phyloP scores from a whole-genome alignment of 192 early-diverging fungal genomes.

The Linnemannia schmuckeri region DNA sequence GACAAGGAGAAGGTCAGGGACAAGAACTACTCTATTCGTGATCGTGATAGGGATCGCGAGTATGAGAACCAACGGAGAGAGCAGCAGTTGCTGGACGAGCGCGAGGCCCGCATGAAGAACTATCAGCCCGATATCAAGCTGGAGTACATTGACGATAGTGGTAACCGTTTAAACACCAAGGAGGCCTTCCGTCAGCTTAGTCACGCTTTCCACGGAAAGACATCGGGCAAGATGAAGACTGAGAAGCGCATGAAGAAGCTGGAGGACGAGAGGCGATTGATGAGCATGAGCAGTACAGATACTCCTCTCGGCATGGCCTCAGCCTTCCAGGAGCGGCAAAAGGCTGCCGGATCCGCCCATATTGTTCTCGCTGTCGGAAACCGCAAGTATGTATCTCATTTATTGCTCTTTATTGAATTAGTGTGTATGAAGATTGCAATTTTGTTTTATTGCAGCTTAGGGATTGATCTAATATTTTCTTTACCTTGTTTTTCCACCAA shows the following conservation, averaged over 20 bases:
- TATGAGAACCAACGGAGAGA: conserved; percentile 69
- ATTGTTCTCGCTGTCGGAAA: conserved; percentile 87
- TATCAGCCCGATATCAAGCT: conserved; percentile 93
- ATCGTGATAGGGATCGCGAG: conserved; percentile 62
- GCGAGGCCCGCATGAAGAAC: conserved; percentile 87
- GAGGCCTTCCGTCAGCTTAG: conserved; percentile 93
- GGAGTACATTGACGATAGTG: conserved; percentile 92
- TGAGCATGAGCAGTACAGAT: conserved; percentile 80
- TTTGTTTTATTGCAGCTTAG: neutral
- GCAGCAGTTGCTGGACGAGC: conserved; percentile 75
- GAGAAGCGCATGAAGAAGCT: conserved; percentile 89
- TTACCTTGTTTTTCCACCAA: neutral
- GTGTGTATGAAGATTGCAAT: neutral
- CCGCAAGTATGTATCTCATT: conserved; percentile 61
- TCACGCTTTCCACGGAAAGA: conserved; percentile 97
- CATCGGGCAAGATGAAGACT: conserved; percentile 93
- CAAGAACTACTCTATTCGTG: conserved; percentile 55
- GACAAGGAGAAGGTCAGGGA: conserved; percentile 66
- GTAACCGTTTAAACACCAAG: conserved; percentile 83
- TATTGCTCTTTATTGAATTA: neutral
- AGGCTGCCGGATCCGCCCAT: conserved; percentile 79
- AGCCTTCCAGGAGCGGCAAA: conserved; percentile 78
- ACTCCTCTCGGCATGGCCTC: conserved; percentile 83
- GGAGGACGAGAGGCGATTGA: conserved; percentile 82
- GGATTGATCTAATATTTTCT: neutral